Percentiles rank a stretch among this genome's conserved stretches.
Conservation (phyloP, 2,329 filamentous ascomycete genomes). For the Neofusicoccum sp. region DNA sequence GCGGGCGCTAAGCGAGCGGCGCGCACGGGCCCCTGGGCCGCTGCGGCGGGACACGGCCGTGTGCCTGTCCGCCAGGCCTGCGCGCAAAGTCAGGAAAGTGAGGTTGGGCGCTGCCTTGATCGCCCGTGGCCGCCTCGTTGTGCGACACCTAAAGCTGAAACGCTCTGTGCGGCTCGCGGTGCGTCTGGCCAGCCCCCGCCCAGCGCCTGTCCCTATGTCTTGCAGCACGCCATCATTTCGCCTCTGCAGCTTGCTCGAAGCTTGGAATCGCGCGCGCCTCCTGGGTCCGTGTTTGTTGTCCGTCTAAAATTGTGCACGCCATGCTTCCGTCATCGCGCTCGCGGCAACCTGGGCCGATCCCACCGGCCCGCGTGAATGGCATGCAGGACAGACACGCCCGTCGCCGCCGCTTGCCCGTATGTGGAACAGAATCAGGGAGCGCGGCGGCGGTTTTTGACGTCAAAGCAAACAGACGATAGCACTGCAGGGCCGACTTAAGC, state of each 20-base stretch:
- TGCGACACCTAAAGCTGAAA: slow-evolving; percentile 13
- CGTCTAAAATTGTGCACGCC: not conserved
- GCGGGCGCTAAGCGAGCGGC: slow-evolving; percentile 4
- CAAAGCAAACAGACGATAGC: too few species aligned
- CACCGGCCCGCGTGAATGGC: too few species aligned
- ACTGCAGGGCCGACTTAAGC: too few species aligned
- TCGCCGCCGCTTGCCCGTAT: too few species aligned
- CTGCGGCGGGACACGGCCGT: not conserved
- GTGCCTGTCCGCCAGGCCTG: not conserved
- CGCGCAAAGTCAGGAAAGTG: not conserved
- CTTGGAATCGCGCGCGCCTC: not conserved
- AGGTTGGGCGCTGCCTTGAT: not conserved
- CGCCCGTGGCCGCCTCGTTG: not conserved
- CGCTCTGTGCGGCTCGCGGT: slow-evolving; percentile 3
- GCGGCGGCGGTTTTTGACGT: too few species aligned
- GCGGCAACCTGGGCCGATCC: not conserved
- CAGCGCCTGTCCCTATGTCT: not conserved
- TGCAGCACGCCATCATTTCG: slow-evolving; percentile 11
- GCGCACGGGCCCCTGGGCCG: not conserved
- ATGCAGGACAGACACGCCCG: too few species aligned
- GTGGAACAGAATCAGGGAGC: too few species aligned
- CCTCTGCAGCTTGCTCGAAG: not conserved
- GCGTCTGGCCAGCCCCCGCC: not conserved
- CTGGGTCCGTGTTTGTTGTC: not conserved
- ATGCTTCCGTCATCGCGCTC: not conserved